Evolutionary conservation across 768 basidiomycete species (phyloP).

Genomic region (Trametes punicea): DNA sequence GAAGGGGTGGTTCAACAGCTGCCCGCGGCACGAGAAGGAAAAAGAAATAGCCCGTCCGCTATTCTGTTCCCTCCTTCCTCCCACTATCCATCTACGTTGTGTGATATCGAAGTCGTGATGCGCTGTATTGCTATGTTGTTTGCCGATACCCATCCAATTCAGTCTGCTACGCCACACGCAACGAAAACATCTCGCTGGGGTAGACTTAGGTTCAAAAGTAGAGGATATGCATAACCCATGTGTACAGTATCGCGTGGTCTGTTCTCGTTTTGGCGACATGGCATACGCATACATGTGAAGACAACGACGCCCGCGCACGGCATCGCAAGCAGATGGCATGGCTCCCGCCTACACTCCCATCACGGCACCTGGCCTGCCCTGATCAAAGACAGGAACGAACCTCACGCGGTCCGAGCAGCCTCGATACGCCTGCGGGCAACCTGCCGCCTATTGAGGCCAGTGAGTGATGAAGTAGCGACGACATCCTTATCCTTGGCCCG

Average conservation of each 20-base stretch:
- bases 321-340: slow-evolving; percentile 20
- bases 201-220: background rate
- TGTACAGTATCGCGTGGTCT: slow-evolving; percentile 18
- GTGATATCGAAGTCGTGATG: slow-evolving; percentile 3
- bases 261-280: slow-evolving; percentile 26
- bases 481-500: slow-evolving; percentile 82
- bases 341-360: slow-evolving; percentile 17
- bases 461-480: slow-evolving; percentile 45
- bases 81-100: background rate
- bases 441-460: slow-evolving; percentile 81
- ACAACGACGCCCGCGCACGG: slow-evolving; percentile 20
- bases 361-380: slow-evolving; percentile 9
- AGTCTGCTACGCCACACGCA: background rate
- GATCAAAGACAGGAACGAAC: background rate
- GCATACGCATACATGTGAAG: slow-evolving; percentile 32
- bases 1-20: slow-evolving; percentile 29
- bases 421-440: slow-evolving; percentile 85
- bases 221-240: slow-evolving; percentile 21
- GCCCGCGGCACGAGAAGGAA: slow-evolving; percentile 43
- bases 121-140: slow-evolving; percentile 9
- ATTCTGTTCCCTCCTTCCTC: background rate
- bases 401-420: slow-evolving; percentile 52
- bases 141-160: background rate
- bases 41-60: slow-evolving; percentile 37
- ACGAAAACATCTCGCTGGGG: background rate